Evolutionary conservation across 2,329 filamentous ascomycete genomes (phyloP).

Genomic region (Fusarium sp.): DNA sequence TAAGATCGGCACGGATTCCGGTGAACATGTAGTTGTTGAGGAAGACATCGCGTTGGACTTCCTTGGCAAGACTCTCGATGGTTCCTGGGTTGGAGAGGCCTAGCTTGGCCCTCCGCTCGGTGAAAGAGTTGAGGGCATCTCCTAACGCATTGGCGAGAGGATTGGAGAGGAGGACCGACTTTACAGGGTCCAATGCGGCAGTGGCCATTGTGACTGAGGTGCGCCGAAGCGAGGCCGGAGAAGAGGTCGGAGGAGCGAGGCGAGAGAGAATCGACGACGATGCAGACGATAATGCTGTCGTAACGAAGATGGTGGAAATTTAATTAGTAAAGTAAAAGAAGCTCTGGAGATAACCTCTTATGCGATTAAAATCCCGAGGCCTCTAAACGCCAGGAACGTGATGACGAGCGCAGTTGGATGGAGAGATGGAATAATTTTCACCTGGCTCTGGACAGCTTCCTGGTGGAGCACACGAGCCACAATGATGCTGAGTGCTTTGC

Average conservation of each 20-base stretch:
- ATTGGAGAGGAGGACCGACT: constrained; percentile 76
- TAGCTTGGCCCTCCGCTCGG: constrained; percentile 84
- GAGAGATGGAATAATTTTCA: constrained; percentile 52
- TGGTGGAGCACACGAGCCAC: constrained; percentile 45
- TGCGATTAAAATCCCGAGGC: constrained; percentile 38
- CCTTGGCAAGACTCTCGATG: constrained; percentile 86
- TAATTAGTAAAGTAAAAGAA: constrained; percentile 30
- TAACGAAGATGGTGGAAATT: background rate
- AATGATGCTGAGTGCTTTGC: constrained; percentile 40
- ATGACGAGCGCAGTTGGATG: constrained; percentile 46
- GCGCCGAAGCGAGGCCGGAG: constrained; percentile 38
- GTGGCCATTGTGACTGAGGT: constrained; percentile 59
- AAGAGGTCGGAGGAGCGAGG: constrained; percentile 39
- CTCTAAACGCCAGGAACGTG: constrained; percentile 47
- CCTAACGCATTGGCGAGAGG: constrained; percentile 73
- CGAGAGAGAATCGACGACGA: constrained; percentile 33
- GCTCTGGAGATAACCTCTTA: constrained; percentile 37
- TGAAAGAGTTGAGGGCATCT: constrained; percentile 83
- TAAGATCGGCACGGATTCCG: constrained; percentile 93
- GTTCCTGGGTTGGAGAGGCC: constrained; percentile 92
- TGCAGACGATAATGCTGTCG: constrained; percentile 23
- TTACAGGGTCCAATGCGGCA: constrained; percentile 59
- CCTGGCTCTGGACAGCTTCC: constrained; percentile 42
- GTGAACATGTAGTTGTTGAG: constrained; percentile 97
- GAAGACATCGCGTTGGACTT: constrained; percentile 96